Base-by-base conservation (phyloP, 805 yeast genomes). In the Metschnikowia matae region DNA sequence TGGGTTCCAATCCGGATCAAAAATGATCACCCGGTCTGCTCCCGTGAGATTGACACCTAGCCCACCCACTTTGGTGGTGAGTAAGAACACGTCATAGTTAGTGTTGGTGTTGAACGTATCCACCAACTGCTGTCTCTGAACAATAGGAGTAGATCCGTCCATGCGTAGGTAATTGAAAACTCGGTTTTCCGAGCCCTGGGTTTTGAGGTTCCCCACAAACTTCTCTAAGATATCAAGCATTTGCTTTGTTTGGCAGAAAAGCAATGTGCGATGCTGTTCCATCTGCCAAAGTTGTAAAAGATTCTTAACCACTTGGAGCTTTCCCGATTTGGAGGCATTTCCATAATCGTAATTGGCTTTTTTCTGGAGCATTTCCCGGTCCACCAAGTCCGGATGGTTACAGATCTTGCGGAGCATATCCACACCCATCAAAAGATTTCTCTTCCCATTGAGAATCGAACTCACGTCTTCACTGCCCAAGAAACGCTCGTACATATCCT, bases 1-100 rank as follows among this genome's bases (percentile, higher is more conserved):
- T 0, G 99, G 99, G 62, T 92, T 92, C 99, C 99, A 92, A 67
- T 94, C 98, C 0, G 99, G 99, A 62, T 92, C 99, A 64, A 80
- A 92, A 14, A 92, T 92, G 20, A 92, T 89, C 11, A 92, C 97
- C 41, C 98, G 71, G 57, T 90, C 90, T 0, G 99, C 98, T 3
- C 98, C 98, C 0, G 97, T 92, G 42, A 92, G 66, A 65, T 92
- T 92, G 1, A 92, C 88, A 18, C 99, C 99, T 37, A 94, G 71
- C 0, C 99, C 99, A 18, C 99, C 99, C 6, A 94, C 99, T 61
- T 92, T 81, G 0, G 99, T 94, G 0, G 99, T 94, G 36, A 94
- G 70, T 20, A 94, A 67, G 64, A 94, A 94, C 1, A 94, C 80
- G 44, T 76, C 70, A 50, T 80, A 80, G 31, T 68, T 62, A 0